Conservation (phyloP, 192 early-diverging fungal genomes). For the Backusella circina region DNA sequence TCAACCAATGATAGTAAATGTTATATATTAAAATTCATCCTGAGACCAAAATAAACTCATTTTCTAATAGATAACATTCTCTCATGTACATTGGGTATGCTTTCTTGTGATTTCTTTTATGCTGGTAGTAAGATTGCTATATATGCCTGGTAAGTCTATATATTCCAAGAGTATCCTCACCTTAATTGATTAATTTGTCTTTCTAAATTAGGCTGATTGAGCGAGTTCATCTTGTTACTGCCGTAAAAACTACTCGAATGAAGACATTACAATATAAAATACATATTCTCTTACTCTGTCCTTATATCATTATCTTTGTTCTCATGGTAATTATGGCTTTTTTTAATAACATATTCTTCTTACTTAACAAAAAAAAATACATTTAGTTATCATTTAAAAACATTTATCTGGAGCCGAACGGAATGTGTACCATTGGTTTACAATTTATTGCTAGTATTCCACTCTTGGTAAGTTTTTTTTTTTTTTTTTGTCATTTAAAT, state of each 20-base stretch:
- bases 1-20: constrained; percentile 42
- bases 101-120: constrained; percentile 40
- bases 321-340: constrained; percentile 27
- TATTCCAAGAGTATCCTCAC: not conserved
- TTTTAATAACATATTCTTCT: too few relatives aligned
- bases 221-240: constrained; percentile 30
- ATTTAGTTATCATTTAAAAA: constrained; percentile 24
- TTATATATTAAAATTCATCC: not conserved
- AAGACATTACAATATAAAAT: constrained; percentile 26
- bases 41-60: not conserved
- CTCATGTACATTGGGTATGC: constrained; percentile 38
- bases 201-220: constrained; percentile 18
- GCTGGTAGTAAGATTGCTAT: constrained; percentile 39
- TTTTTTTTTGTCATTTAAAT: not conserved
- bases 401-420: constrained; percentile 18
- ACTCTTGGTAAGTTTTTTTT: constrained; percentile 26
- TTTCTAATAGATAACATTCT: constrained; percentile 22
- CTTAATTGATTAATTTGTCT: too few relatives aligned
- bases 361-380: not conserved
- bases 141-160: constrained; percentile 28
- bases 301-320: constrained; percentile 35
- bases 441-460: constrained; percentile 29
- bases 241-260: constrained; percentile 26
- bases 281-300: constrained; percentile 26
- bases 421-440: constrained; percentile 33